A percentile compares a stretch with the other conserved stretches of the same genome.
These are phyloP conservation scores for Aspergillus glaucus DNA, from an alignment of 2,329 filamentous ascomycete species.

Conservation along the genomic window DNA sequence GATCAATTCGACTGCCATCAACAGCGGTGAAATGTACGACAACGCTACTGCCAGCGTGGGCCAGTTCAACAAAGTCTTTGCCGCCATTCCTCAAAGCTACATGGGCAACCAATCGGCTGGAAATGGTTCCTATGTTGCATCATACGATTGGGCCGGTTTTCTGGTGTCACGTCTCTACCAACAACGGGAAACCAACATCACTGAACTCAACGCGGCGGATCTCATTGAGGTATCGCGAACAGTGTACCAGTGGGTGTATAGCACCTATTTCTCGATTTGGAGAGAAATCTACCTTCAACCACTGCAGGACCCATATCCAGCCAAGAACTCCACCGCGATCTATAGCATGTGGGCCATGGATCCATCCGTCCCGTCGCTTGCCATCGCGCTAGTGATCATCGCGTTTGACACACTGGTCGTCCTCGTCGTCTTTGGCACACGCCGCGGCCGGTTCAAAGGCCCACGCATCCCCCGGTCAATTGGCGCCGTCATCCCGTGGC, in stretches of 20 bases:
- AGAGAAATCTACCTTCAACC: slow-evolving; percentile 24
- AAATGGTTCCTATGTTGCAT: slow-evolving; percentile 22
- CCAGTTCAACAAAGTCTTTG: slow-evolving; percentile 32
- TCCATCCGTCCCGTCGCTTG: slow-evolving; percentile 22
- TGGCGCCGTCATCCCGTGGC: slow-evolving; percentile 28
- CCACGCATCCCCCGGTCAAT: slow-evolving; percentile 30
- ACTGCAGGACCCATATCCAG: slow-evolving; percentile 11
- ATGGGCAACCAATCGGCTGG: slow-evolving; percentile 18
- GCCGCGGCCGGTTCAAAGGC: slow-evolving; percentile 26
- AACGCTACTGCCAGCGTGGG: slow-evolving; percentile 29
- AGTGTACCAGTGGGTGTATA: slow-evolving; percentile 31
- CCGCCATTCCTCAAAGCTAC: slow-evolving; percentile 27
- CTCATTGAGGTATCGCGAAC: slow-evolving; percentile 20
- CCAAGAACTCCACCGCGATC: slow-evolving; percentile 22
- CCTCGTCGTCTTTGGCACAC: slow-evolving; percentile 26
- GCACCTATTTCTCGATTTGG: slow-evolving; percentile 32
- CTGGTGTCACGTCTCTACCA: slow-evolving; percentile 28
- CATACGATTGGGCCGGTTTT: slow-evolving; percentile 32
- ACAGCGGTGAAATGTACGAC: slow-evolving; percentile 22
- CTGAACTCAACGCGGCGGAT: slow-evolving; percentile 15
- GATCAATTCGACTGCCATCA: slow-evolving; percentile 15
- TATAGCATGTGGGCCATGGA: slow-evolving; percentile 27
- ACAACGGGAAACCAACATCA: slow-evolving; percentile 17
- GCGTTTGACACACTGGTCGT: slow-evolving; percentile 27
- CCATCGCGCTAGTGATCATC: slow-evolving; percentile 24